Conservation (phyloP, 2,329 filamentous ascomycete species). For the Ascochyta lentis region DNA sequence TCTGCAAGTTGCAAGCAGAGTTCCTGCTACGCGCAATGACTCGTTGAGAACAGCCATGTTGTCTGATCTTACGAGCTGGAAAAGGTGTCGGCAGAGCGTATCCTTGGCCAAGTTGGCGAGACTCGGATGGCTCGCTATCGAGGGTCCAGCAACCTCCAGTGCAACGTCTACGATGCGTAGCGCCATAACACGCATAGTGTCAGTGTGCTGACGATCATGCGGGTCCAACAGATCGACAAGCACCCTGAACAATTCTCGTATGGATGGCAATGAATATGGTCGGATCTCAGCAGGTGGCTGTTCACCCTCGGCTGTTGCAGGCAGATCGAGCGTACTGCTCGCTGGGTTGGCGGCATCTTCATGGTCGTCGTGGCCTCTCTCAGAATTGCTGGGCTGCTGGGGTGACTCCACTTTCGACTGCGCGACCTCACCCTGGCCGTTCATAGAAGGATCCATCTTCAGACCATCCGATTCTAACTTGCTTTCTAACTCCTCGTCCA, state of each 20-base stretch:
- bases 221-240: slow-evolving; percentile 93
- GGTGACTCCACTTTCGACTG: slow-evolving; percentile 45
- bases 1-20: slow-evolving; percentile 87
- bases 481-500: slow-evolving; percentile 71
- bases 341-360: slow-evolving; percentile 48
- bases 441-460: slow-evolving; percentile 82
- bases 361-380: slow-evolving; percentile 44
- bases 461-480: slow-evolving; percentile 70
- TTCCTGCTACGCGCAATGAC: slow-evolving; percentile 89
- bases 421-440: slow-evolving; percentile 63
- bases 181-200: slow-evolving; percentile 97
- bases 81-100: slow-evolving; percentile 89
- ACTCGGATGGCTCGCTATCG: slow-evolving; percentile 89
- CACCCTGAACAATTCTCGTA: slow-evolving; percentile 91
- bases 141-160: slow-evolving; percentile 92
- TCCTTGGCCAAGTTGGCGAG: slow-evolving; percentile 89
- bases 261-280: slow-evolving; percentile 92
- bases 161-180: slow-evolving; percentile 96
- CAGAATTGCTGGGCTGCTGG: slow-evolving; percentile 41
- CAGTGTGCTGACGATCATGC: slow-evolving; percentile 88
- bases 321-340: slow-evolving; percentile 53
- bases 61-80: slow-evolving; percentile 94
- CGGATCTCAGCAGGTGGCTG: slow-evolving; percentile 66
- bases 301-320: slow-evolving; percentile 51
- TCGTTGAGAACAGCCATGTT: slow-evolving; percentile 95